Percentiles rank a stretch among this genome's conserved stretches.
Evolutionary conservation across 257 asterid genomes (phyloP).

Genomic region (Leptodermis oblonga): DNA sequence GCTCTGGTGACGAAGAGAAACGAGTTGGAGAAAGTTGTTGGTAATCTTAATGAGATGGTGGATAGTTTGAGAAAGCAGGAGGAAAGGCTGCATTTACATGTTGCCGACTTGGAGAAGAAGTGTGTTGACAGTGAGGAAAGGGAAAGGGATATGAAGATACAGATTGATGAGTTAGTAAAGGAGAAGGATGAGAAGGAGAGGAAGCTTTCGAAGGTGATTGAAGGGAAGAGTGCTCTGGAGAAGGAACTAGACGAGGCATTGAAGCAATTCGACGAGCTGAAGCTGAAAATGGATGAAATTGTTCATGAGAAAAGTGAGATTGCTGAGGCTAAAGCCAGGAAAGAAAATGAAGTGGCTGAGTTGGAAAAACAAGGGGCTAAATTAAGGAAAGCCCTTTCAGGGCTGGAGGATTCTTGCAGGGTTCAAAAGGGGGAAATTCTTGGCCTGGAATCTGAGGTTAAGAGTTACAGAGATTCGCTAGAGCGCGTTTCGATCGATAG

Average conservation of each 20-base stretch:
- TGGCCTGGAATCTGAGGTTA: constrained; percentile 45
- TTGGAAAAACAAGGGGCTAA: constrained; percentile 40
- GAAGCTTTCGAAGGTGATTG: constrained; percentile 35
- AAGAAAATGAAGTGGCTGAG: constrained; percentile 35
- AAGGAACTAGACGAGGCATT: constrained; percentile 36
- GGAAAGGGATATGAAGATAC: constrained; percentile 43
- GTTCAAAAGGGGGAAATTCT: constrained; percentile 30
- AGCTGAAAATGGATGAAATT: constrained; percentile 27
- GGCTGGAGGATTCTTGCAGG: constrained; percentile 29
- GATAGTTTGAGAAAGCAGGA: constrained; percentile 37
- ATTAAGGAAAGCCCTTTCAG: constrained; percentile 28
- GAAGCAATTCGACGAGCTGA: constrained; percentile 34
- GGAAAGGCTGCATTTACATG: constrained; percentile 25
- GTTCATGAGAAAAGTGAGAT: constrained; percentile 39
- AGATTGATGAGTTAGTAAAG: constrained; percentile 36
- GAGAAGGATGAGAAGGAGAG: constrained; percentile 42
- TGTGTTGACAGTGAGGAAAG: constrained; percentile 40
- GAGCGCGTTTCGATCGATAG: constrained; percentile 39
- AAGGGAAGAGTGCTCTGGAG: constrained; percentile 38
- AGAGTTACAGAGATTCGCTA: constrained; percentile 25
- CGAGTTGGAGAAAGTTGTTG: constrained; percentile 47
- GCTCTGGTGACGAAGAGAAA: constrained; percentile 33
- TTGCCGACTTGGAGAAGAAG: constrained; percentile 59
- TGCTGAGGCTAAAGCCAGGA: constrained; percentile 34
- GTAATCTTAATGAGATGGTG: constrained; percentile 41